Evolutionary conservation across 768 basidiomycete genomes (phyloP), one percentile per base, ranked within the genome.

Genomic region (Albatrellus ellisii): DNA sequence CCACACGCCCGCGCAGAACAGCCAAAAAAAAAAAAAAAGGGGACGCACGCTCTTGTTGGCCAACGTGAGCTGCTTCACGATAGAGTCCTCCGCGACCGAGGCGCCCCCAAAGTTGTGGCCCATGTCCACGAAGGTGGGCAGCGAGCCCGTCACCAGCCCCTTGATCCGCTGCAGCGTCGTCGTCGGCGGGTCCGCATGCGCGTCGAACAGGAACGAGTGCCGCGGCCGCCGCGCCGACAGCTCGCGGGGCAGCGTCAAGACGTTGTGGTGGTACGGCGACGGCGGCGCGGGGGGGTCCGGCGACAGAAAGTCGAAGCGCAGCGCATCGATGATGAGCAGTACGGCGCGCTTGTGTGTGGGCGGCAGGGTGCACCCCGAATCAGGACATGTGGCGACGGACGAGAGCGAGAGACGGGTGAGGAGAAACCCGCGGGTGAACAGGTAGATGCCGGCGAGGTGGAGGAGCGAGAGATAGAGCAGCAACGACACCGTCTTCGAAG

Each of bases 81-180:
- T 63, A 0, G 88, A 91, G 58, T 98, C 95, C 60, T 99, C 95
- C 5, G 67, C 67, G 29, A 95, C 84, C 0, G 78, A 75, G 2
- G 83, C 79, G 0, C 77, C 90, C 10, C 86, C 90, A 62, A 98
- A 95, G 55, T 88, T 97, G 31, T 76, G 77, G 5, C 91, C 89
- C n/a, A 85, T 70, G 54, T 98, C 94, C 29, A 97, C 74, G 55
- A 99, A 97, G 0, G 94, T 98, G 0, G 94, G 92, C 7, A 99
- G 63, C 0, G 90, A 91, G 7, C 94, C 95, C 0, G 95, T 97
- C 0, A 90, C 95, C 31, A 99, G 63, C 0, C 80, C 95, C 54
- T 99, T 99, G 51, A 99, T 79, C 2, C 95, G 74, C 57, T 98
- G 95, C 28, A 98, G 70, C 0, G 94, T 98, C 0, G 89, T 77